These are phyloP conservation scores for Mycena crocata DNA, from an alignment of 768 basidiomycete genomes.

Conservation along the genomic window DNA sequence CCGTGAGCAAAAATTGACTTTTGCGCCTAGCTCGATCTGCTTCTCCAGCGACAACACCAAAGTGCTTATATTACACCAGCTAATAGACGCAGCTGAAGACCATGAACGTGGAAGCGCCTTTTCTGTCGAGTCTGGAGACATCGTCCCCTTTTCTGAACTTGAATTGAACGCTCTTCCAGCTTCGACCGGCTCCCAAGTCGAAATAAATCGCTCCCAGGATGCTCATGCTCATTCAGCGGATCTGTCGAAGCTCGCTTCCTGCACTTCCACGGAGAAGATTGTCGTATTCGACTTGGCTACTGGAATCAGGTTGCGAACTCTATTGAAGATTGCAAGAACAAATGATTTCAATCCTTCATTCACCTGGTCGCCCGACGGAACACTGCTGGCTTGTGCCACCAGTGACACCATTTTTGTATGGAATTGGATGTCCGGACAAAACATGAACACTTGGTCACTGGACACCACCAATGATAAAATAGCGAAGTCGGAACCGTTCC, in stretches of 20 bases:
- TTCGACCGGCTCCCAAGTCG: background rate
- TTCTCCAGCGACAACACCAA: background rate
- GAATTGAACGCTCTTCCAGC: background rate
- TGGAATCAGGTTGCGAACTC: background rate
- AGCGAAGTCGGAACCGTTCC: background rate
- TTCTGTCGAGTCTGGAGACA: background rate
- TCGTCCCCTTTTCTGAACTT: background rate
- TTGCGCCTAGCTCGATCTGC: background rate
- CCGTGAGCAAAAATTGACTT: background rate
- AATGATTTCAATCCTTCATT: background rate
- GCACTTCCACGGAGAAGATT: background rate
- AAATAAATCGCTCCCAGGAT: background rate
- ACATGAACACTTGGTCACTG: background rate
- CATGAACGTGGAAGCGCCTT: background rate
- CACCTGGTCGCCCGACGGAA: background rate
- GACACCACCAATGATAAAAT: background rate
- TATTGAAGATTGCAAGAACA: background rate
- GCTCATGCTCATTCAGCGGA: background rate
- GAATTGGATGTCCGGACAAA: background rate
- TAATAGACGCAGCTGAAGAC: background rate
- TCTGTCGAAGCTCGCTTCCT: background rate
- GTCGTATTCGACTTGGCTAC: background rate
- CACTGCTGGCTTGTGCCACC: background rate
- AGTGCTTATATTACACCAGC: background rate
- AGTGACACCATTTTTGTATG: background rate